These are phyloP conservation scores for Camelina laxa DNA, from an alignment of 345 rosid genomes.

Conservation along the genomic window DNA sequence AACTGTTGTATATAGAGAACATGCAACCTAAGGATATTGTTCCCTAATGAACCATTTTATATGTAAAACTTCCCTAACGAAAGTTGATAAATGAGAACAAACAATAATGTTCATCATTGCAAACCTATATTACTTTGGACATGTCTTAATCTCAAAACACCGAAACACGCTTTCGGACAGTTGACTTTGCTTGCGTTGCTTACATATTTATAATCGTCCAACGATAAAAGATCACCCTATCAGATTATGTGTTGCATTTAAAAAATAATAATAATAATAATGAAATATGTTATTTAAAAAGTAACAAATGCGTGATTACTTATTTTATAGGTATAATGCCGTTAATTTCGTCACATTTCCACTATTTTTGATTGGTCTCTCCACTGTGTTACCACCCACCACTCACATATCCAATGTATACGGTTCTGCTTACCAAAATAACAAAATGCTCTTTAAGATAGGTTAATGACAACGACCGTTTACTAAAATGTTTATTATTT, in stretches of 20 bases:
- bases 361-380: constrained; percentile 46
- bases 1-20: not conserved
- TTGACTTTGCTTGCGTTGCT: constrained; percentile 33
- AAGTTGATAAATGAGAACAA: constrained; percentile 21
- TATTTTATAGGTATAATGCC: constrained; percentile 15
- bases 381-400: constrained; percentile 45
- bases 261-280: not conserved
- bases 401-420: constrained; percentile 36
- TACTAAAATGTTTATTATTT: constrained; percentile 17
- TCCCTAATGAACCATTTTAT: not conserved
- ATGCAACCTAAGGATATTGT: constrained; percentile 1
- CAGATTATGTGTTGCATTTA: constrained; percentile 13
- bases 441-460: constrained; percentile 14
- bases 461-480: constrained; percentile 34
- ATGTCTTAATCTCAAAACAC: constrained; percentile 41
- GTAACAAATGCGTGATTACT: constrained; percentile 29
- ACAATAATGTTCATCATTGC: constrained; percentile 12
- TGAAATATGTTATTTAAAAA: constrained; percentile 1
- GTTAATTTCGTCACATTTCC: constrained; percentile 43
- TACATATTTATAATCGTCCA: constrained; percentile 14
- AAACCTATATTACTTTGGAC: constrained; percentile 36
- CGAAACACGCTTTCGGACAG: constrained; percentile 34
- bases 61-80: not conserved
- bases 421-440: constrained; percentile 40
- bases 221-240: constrained; percentile 24